Base-by-base conservation (phyloP, 257 asterid species). In the Parsonsia alboflavescens region DNA sequence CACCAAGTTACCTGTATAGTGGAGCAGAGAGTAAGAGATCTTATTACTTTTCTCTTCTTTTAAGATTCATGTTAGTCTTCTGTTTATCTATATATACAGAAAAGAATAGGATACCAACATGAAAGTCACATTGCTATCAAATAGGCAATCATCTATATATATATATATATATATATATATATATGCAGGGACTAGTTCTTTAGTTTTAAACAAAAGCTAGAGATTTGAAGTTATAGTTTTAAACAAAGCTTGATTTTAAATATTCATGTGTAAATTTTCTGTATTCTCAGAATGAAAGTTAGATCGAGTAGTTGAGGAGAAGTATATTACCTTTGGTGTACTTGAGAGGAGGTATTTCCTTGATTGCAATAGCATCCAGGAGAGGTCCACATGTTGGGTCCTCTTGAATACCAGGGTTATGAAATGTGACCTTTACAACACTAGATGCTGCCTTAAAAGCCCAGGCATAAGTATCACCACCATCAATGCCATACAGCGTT, bases 401-500 rank as follows among this genome's bases (percentile, higher is more conserved):
- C 73, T 92, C 97, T 72, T 92, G 96, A 71, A 76, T 66, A 39
- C 97, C 95, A 49, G 88, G 90, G 21, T 92, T 92, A 46, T 84
- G 93, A 71, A 92, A 90, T 16, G 89, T 88, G 49, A 90, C 82
- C 87, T 78, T 86, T 65, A 90, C 89, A 68, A 76, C 46, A n/a
- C 78, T 77, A 10, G 93, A 81, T 2, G 24, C 71, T 4, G 97
- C 88, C 85, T 58, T 81, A 70, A 92, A 88, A 67, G 93, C 84
- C 96, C 96, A 92, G 0, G 88, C 97, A 12, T 92, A 92, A 0
- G 96, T 90, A 16, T 92, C 97, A 39, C 96, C 95, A 36, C 97
- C 97, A 28, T 90, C 84, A 5, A 73, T 78, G 70, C 96, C 87
- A 72, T 90, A 90, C 77, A 92, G 28, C 28, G 97, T 90, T 33